Conservation (phyloP, 306 rosid species). For the Oxytropis ochrocephala region DNA sequence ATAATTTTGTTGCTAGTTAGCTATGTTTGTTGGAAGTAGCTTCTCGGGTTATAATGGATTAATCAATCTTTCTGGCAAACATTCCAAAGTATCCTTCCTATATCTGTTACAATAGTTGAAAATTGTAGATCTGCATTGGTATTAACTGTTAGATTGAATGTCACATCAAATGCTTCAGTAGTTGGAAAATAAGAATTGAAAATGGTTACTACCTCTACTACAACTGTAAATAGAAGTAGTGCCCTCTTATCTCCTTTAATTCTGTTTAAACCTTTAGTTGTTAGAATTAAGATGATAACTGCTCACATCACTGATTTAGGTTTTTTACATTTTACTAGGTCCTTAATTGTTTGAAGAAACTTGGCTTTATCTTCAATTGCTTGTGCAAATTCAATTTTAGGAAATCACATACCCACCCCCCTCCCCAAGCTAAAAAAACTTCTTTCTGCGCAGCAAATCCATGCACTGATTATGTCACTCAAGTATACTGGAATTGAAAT, state of each 20-base stretch:
- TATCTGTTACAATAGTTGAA: background rate
- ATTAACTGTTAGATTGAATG: background rate
- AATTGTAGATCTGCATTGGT: background rate
- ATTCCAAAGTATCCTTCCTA: background rate
- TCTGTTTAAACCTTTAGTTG: background rate
- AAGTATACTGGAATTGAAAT: slow-evolving; percentile 78
- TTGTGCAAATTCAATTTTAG: slow-evolving; percentile 17
- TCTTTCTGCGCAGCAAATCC: slow-evolving; percentile 73
- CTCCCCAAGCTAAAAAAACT: slow-evolving; percentile 7
- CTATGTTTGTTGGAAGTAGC: background rate
- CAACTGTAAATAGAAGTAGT: background rate
- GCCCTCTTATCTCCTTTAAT: background rate
- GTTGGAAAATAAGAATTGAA: background rate
- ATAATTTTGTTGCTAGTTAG: background rate
- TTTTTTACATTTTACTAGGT: slow-evolving; percentile 1
- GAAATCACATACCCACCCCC: background rate
- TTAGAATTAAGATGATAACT: background rate
- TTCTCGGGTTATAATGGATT: background rate
- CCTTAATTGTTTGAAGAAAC: background rate
- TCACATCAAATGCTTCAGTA: background rate
- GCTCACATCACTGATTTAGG: background rate
- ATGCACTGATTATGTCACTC: slow-evolving; percentile 78
- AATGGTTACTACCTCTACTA: background rate
- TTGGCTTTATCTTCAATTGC: background rate
- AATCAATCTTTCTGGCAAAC: background rate